Base-by-base conservation (phyloP, 23 red algal genomes). In the Gracilaria domingensis region DNA sequence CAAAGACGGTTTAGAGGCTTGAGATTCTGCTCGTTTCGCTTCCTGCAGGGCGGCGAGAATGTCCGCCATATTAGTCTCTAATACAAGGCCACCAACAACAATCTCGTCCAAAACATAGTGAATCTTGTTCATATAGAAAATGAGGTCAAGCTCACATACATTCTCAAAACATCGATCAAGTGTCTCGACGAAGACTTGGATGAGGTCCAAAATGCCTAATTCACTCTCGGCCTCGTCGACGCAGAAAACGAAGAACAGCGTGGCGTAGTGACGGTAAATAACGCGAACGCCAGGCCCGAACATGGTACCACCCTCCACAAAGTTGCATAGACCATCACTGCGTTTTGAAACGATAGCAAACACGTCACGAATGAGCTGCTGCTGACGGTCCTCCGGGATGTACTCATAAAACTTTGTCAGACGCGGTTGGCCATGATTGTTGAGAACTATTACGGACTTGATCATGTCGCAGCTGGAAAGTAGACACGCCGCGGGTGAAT, bases 151-250 rank as follows among this genome's bases (percentile, higher is more conserved):
- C 78, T 98, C 96, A 50, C 96, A 98, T 24, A 98, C 96, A 72
- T 98, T 98, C 50, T 93, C 96, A 87, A 98, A 98, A 75, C 87
- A 95, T 24, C 86, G 83, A 87, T 98, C 96, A 5, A 98, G 84
- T 12, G 96, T 98, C 79, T 98, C 96, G 24, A 98, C 96, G 74
- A 98, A 95, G 14, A 98, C 96, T 81, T 98, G 96, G 26, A 98
- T 96, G 12, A 98, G 89, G 82, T 98, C 96, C 17, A 98, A 67
- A 57, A 98, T 98, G 17, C 96, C 96, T 36, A 98, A 65, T 75
- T 96, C 93, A 78, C 84, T 94, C 79, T 98, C 96, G 36, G 87
- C 66, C 33, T 95, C 66, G 64, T 98, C 93, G 48, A 98, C 93
- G 44, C 48, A 64, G 44, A 93, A 96, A 73, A 98, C 82, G 79